Evolutionary conservation across 176 grass and related monocot species (phyloP).

Genomic region (Dendrocalamus sinicus): DNA sequence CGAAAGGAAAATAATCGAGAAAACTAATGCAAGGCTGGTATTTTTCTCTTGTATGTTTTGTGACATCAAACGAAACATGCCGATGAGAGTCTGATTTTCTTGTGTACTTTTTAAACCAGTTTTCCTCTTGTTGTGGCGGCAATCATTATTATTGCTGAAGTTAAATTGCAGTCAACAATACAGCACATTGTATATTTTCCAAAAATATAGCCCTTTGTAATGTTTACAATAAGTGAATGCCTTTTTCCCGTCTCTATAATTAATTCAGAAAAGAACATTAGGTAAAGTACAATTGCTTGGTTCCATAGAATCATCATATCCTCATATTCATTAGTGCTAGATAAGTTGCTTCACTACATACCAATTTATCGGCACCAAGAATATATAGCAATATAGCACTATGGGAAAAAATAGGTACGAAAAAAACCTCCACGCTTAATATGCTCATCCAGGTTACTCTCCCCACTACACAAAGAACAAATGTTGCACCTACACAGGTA

Average conservation of each 20-base stretch:
- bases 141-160: not conserved
- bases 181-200: not conserved
- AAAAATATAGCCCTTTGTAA: not conserved
- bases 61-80: not conserved
- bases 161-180: not conserved
- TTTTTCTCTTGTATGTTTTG: conserved; percentile 13
- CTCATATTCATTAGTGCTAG: not conserved
- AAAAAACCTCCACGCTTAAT: too few species aligned
- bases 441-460: too few species aligned
- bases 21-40: not conserved
- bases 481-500: too few species aligned
- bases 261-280: not conserved
- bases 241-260: not conserved
- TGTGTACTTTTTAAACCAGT: not conserved
- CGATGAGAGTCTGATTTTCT: not conserved
- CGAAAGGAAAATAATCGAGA: not conserved
- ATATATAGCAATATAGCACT: too few species aligned
- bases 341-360: not conserved
- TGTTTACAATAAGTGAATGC: not conserved
- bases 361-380: not conserved
- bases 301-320: not conserved
- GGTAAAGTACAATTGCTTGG: not conserved
- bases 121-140: not conserved
- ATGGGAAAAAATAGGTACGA: too few species aligned
- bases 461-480: too few species aligned